phyloP scores from a whole-genome alignment of 148 eudicot genomes.

The Nepenthes gracilis region DNA sequence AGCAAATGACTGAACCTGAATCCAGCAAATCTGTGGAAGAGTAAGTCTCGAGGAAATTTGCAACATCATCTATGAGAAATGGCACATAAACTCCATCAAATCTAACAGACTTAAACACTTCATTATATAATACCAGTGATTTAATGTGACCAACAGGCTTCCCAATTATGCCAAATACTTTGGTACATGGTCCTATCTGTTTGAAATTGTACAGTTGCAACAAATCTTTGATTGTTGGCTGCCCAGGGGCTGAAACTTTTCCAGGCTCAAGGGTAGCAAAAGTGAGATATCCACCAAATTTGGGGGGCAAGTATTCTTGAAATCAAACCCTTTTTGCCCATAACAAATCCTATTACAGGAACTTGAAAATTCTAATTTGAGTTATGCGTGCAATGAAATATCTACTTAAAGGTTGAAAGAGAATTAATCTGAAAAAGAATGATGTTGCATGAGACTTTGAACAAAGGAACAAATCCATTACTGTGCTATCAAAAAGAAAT shows the following conservation, averaged over 20 bases:
- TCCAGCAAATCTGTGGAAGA: constrained; percentile 68
- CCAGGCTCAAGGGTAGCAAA: constrained; percentile 59
- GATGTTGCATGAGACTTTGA: no score
- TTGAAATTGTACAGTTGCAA: constrained; percentile 58
- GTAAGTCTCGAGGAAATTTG: constrained; percentile 44
- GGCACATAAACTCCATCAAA: constrained; percentile 57
- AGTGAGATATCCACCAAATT: constrained; percentile 75
- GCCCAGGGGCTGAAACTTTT: constrained; percentile 61
- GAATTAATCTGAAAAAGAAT: no score
- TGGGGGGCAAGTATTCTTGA: constrained; percentile 58
- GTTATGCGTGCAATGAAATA: no score
- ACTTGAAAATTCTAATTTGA: no score
- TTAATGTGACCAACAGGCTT: constrained; percentile 74
- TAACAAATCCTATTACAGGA: constrained; percentile 64
- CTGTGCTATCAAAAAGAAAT: no score
- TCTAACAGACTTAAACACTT: constrained; percentile 41
- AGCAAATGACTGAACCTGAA: no score
- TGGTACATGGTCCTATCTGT: constrained; percentile 48
- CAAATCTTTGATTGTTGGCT: constrained; percentile 55
- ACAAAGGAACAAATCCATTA: no score
- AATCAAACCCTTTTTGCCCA: constrained; percentile 71
- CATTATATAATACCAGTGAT: constrained; percentile 47
- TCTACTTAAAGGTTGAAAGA: no score
- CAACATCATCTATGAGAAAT: constrained; percentile 58
- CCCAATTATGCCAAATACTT: constrained; percentile 62